A percentile compares a stretch with the other conserved stretches of the same genome.
Conservation (phyloP, 1,139 yeast genomes). For the Candida sanyaensis region DNA sequence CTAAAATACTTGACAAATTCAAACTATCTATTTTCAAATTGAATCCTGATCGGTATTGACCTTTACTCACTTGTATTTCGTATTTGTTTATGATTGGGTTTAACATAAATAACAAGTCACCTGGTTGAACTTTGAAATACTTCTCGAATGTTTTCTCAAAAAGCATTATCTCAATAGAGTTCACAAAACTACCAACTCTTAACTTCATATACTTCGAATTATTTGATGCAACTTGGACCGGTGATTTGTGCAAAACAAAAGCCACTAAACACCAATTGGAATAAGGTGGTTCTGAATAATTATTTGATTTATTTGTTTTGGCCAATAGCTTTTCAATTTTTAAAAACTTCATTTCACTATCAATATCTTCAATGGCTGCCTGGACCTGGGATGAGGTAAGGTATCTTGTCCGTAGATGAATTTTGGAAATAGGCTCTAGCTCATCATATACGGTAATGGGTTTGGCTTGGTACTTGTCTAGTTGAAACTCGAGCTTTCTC, state of each 20-base stretch:
- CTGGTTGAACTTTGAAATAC: conserved; percentile 72
- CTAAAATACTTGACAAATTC: conserved; percentile 55
- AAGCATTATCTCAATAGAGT: conserved; percentile 58
- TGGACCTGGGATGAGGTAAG: conserved; percentile 33
- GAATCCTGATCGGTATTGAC: conserved; percentile 42
- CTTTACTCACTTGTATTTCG: conserved; percentile 7
- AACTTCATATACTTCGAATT: conserved; percentile 59
- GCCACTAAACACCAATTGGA: conserved; percentile 80
- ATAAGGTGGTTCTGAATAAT: conserved; percentile 66
- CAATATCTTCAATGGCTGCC: conserved; percentile 10
- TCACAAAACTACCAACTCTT: conserved; percentile 66
- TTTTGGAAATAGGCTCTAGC: conserved; percentile 20
- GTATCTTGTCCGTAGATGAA: conserved; percentile 41
- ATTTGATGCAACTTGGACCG: conserved; percentile 38
- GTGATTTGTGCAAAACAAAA: conserved; percentile 59
- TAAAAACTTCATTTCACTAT: conserved; percentile 48
- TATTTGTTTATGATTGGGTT: conserved; percentile 62
- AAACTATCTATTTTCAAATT: conserved; percentile 55
- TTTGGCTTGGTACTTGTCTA: conserved; percentile 9
- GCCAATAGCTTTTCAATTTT: conserved; percentile 61
- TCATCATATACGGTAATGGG: conserved; percentile 19
- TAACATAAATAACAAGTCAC: conserved; percentile 71
- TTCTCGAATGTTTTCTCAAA: conserved; percentile 69
- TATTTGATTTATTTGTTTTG: conserved; percentile 62
- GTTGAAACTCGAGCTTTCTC: conserved; percentile 24